Conservation (phyloP, 2,329 filamentous ascomycete species). For the Tolypocladium endophyticum region DNA sequence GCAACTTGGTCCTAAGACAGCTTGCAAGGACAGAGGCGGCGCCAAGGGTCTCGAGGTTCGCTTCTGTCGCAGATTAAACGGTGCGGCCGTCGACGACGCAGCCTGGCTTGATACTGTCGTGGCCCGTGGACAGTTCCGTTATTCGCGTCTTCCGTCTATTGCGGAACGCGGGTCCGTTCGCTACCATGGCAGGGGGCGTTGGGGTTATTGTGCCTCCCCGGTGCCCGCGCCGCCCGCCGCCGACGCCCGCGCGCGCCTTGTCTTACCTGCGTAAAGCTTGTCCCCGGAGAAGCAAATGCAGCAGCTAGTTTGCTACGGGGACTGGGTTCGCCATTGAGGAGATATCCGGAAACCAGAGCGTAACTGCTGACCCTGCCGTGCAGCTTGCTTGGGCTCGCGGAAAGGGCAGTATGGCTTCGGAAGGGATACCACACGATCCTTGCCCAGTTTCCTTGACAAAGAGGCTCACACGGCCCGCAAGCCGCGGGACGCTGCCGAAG, state of each 20-base stretch:
- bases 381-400: background rate
- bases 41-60: background rate
- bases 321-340: background rate
- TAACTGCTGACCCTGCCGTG: background rate
- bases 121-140: background rate
- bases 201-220: background rate
- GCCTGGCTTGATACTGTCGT: background rate
- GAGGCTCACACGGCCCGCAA: background rate
- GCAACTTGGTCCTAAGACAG: background rate
- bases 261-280: background rate
- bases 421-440: background rate
- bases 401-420: background rate
- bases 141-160: background rate
- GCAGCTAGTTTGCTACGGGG: background rate
- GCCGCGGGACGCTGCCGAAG: constrained; percentile 1
- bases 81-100: background rate
- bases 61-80: background rate
- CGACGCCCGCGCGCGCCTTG: constrained; percentile 1
- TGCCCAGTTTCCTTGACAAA: background rate
- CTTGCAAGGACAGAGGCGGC: background rate
- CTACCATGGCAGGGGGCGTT: background rate
- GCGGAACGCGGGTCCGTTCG: background rate
- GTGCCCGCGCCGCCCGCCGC: constrained; percentile 3
- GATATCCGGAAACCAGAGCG: background rate
- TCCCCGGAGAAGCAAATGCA: background rate